Conservation (phyloP, 352 stramenopile species). For the Pythium brassicae region DNA sequence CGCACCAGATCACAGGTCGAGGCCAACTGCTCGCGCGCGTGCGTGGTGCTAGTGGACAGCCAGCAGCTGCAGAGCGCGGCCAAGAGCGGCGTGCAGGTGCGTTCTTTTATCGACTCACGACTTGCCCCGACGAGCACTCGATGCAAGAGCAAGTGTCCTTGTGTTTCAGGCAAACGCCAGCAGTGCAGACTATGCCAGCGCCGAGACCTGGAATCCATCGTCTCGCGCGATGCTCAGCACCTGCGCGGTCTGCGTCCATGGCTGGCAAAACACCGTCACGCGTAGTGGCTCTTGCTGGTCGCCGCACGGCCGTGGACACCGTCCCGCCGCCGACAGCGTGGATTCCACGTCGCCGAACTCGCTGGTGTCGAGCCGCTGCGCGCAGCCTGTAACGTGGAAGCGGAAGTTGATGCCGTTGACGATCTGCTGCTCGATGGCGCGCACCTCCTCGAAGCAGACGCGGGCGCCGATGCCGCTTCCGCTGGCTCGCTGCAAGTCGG, state of each 20-base stretch:
- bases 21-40: too few species aligned
- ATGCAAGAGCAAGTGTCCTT: too few species aligned
- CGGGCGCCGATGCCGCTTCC: background rate
- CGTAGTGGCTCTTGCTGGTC: conserved; percentile 23
- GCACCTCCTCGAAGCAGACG: conserved; percentile 42
- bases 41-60: too few species aligned
- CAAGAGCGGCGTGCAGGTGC: too few species aligned
- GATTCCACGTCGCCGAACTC: background rate
- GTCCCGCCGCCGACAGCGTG: conserved; percentile 4
- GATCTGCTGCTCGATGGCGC: conserved; percentile 49
- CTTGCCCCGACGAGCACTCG: too few species aligned
- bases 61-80: too few species aligned
- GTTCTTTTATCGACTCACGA: too few species aligned
- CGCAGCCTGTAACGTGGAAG: conserved; percentile 43
- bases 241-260: conserved; percentile 36
- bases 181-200: background rate
- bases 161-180: too few species aligned
- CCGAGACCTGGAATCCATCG: background rate
- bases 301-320: conserved; percentile 20
- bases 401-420: conserved; percentile 63
- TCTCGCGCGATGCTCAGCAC: conserved; percentile 27
- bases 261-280: conserved; percentile 45
- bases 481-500: conserved; percentile 12
- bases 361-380: conserved; percentile 5
- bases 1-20: too few species aligned